A percentile compares a stretch with the other conserved stretches of the same genome.
These are phyloP conservation scores for Pyronema domesticum DNA, from an alignment of 495 filamentous ascomycete genomes.

Conservation along the genomic window DNA sequence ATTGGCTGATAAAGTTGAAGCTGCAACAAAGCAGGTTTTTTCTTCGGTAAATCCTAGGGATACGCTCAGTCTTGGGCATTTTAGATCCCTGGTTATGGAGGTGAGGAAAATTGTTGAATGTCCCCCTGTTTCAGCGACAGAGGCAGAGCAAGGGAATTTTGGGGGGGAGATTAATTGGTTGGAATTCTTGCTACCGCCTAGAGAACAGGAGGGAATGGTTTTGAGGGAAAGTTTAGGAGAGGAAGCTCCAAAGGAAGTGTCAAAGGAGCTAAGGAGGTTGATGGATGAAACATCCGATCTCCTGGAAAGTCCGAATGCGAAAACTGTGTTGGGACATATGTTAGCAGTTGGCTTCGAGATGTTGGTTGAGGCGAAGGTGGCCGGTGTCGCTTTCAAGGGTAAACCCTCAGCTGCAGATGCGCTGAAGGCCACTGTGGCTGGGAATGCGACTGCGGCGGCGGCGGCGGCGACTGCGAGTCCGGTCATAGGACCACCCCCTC, in stretches of 20 bases:
- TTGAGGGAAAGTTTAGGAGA: constrained; percentile 65
- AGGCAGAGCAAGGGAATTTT: too few species aligned
- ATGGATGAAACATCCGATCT: constrained; percentile 91
- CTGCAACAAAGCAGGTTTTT: constrained; percentile 69
- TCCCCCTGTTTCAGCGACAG: neutral
- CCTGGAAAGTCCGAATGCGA: constrained; percentile 81
- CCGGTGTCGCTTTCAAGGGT: constrained; percentile 56
- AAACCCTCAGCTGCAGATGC: constrained; percentile 19
- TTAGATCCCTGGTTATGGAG: constrained; percentile 60
- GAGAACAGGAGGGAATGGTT: constrained; percentile 58
- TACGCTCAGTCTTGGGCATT: constrained; percentile 56
- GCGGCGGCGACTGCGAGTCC: too few species aligned
- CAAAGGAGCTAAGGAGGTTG: constrained; percentile 51
- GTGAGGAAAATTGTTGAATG: constrained; percentile 70
- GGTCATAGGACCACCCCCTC: too few species aligned
- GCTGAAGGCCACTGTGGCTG: too few species aligned
- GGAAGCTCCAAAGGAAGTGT: constrained; percentile 8
- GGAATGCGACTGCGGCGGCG: neutral
- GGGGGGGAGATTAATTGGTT: constrained; percentile 45
- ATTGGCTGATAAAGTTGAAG: constrained; percentile 58
- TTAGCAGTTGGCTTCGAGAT: constrained; percentile 74
- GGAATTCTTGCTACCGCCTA: constrained; percentile 61
- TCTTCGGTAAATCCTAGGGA: constrained; percentile 42
- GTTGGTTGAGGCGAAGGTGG: constrained; percentile 61
- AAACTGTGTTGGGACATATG: constrained; percentile 61